Evolutionary conservation across 768 basidiomycete genomes (phyloP), one percentile per base, ranked within the genome.

Genomic region (Myochromella boudieri): DNA sequence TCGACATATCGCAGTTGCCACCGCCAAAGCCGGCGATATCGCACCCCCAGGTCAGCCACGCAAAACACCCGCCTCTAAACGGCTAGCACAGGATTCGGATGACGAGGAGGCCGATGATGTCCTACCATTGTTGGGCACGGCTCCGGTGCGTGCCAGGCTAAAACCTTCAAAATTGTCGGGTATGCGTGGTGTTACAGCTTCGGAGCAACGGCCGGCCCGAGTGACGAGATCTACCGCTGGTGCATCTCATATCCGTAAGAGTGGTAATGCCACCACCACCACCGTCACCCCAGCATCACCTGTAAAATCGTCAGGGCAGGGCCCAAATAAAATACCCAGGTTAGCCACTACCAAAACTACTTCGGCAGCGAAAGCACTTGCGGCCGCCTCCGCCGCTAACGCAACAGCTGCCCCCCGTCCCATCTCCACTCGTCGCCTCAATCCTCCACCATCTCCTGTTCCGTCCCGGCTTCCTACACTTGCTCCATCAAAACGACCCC

Each of bases 51-150:
- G 85, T 15, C 91, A 91, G 61, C 91, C 87, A 24, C 83, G 85
- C 55, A 97, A 95, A 71, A 93, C 92, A 1, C 93, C 93, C 0
- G 76, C 81, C 44, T 74, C 82, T 37, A 91, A 93, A 67, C 82
- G 87, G 46, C 60, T 70, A 12, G 81, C 82, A 1, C 73, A 77
- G 42, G 86, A 86, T 51, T 83, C 84, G 2, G 85, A 85, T 37
- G 80, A 82, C 40, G 85, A 88, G 33, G 82, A 77, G 72, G 44
- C 69, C 18, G 76, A 77, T 32, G 85, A 88, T 55, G 72, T 80
- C 2, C 69, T 89, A 6, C 87, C 87, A 25, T 76, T 82, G 6
- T 69, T 90, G 14, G 77, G 75, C 26, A 62, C 71, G 17, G 77
- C 73, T 7, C 80, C 81, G 2, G 68, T 61, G 9, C 63, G 68